Base-by-base conservation (phyloP, 768 basidiomycete genomes). In the Fistulinella prunicolor region DNA sequence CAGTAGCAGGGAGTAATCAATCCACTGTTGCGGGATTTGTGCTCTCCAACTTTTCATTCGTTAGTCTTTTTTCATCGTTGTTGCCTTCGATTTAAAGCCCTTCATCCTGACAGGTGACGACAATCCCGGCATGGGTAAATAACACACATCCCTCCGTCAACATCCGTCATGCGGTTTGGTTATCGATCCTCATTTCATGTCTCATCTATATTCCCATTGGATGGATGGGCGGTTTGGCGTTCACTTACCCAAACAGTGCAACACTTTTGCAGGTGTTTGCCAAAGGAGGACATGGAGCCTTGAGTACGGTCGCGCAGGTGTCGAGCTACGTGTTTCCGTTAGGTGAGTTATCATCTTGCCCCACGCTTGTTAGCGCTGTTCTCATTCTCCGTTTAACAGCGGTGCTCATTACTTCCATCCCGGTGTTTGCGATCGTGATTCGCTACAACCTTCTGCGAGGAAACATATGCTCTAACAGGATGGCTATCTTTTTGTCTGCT, bases 71-170 rank as follows among this genome's bases (percentile, higher is more conserved):
- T 37, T n/a, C 32, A 4, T 30, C 24, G 0, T 4, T 13, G 3
- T 16, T 28, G 19, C 28, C 6, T 30, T 26, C 14, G 0, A 1
- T 17, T 32, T 22, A 19, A n/a, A n/a, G n/a, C n/a, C n/a, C n/a
- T n/a, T n/a, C 4, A 16, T 35, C 29, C 20, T 7, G 3, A 36
- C 13, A 61, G 60, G 57, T 61, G 16, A 59, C 46, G 17, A 61
- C 60, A 30, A 42, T 62, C 30, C 60, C 60, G 3, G 54, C 60
- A 16, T 61, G 60, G 60, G 60, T 61, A 9, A 61, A 61, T 3
- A 61, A 61, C 22, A 56, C 44, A 12, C 60, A 59, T 29, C 45
- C 60, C 1, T 51, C 54, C 3, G 57, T 61, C 50, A 50, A 61
- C 28, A 52, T 62, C 30, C 57, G 54, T 35, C 49, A 38, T 21